These are phyloP conservation scores for Penicillium angulare DNA, from an alignment of 495 filamentous ascomycete species.

Conservation along the genomic window DNA sequence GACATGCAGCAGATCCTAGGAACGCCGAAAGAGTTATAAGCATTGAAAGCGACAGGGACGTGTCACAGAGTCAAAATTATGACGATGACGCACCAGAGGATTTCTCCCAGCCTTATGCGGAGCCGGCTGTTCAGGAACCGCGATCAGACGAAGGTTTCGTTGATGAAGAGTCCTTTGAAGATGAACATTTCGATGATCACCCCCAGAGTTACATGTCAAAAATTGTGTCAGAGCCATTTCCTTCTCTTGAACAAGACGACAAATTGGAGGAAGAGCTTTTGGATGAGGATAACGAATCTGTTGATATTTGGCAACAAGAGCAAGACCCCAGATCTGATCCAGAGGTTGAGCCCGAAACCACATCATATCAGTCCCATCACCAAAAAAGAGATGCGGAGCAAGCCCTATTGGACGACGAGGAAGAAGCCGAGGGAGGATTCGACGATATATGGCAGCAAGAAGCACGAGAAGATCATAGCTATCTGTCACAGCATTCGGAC, in stretches of 20 bases:
- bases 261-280: not conserved
- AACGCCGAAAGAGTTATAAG: constrained; percentile 49
- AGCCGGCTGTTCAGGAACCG: constrained; percentile 10
- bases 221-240: not conserved
- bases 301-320: constrained; percentile 15
- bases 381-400: constrained; percentile 2
- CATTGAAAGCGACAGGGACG: constrained; percentile 47
- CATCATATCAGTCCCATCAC: not conserved
- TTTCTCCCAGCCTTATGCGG: constrained; percentile 16
- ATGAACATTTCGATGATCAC: constrained; percentile 1
- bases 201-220: not conserved
- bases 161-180: constrained; percentile 3
- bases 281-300: constrained; percentile 14
- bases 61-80: constrained; percentile 6
- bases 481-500: constrained; percentile 25
- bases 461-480: constrained; percentile 36
- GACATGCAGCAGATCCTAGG: constrained; percentile 43
- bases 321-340: not conserved
- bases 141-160: constrained; percentile 3
- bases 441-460: constrained; percentile 50
- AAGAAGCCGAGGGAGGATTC: constrained; percentile 26
- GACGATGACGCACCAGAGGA: constrained; percentile 2
- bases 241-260: not conserved
- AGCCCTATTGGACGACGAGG: constrained; percentile 12
- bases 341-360: not conserved